Conservation (phyloP, 1,284 basidiomycete species). For the Ceratobasidium sp. region DNA sequence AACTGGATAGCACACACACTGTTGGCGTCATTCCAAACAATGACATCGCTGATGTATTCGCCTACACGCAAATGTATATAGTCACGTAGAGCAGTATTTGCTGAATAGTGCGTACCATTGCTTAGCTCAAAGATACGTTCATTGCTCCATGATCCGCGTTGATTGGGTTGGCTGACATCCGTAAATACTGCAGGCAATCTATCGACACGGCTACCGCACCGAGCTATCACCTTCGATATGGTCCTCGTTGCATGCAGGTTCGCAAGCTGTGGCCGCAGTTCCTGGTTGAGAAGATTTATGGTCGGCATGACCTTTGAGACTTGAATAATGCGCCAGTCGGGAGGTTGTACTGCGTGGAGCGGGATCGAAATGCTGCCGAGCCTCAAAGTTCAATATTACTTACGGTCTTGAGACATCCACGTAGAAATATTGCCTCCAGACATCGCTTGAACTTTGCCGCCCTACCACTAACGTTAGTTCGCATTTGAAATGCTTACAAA, state of each 20-base stretch:
- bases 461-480: too few species aligned
- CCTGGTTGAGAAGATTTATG: not conserved
- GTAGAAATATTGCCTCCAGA: not conserved
- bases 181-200: not conserved
- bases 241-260: not conserved
- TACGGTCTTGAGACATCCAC: not conserved
- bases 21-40: not conserved
- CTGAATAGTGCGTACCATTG: not conserved
- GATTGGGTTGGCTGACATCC: not conserved
- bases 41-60: constrained; percentile 26
- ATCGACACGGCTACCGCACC: not conserved
- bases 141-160: too few species aligned
- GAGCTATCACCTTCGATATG: not conserved
- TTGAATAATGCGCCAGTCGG: not conserved
- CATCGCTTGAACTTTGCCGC: not conserved
- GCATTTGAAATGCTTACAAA: not conserved
- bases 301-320: not conserved
- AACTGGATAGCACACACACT: constrained; percentile 3
- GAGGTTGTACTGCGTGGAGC: not conserved
- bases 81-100: not conserved
- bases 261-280: not conserved
- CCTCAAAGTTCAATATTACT: not conserved
- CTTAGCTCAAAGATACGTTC: not conserved
- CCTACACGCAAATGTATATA: not conserved
- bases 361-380: not conserved